These are phyloP conservation scores for Microsporum audouinii DNA, from an alignment of 2,329 filamentous ascomycete genomes.

Conservation along the genomic window DNA sequence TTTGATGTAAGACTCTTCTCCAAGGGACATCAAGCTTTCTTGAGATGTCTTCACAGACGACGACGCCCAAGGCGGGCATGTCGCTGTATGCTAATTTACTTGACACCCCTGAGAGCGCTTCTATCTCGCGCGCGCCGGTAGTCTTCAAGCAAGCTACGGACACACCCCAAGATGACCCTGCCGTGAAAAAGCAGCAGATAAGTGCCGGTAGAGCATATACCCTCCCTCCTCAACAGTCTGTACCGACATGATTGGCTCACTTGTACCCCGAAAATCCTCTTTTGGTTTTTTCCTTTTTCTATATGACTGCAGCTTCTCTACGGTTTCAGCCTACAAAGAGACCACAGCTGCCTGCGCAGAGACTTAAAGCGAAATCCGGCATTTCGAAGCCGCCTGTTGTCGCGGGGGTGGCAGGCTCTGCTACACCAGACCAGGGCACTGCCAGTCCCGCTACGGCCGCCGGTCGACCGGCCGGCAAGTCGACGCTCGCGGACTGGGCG, in stretches of 20 bases:
- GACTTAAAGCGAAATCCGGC: slow-evolving; percentile 50
- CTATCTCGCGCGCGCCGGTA: slow-evolving; percentile 67
- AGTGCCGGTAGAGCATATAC: slow-evolving; percentile 48
- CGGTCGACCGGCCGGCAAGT: slow-evolving; percentile 46
- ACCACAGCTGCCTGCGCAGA: slow-evolving; percentile 53
- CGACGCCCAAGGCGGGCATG: slow-evolving; percentile 33
- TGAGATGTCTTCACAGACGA: slow-evolving; percentile 18
- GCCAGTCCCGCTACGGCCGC: slow-evolving; percentile 23
- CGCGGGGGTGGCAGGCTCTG: background rate
- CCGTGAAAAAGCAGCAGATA: slow-evolving; percentile 53
- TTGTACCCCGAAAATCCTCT: slow-evolving; percentile 25
- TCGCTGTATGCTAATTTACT: slow-evolving; percentile 80
- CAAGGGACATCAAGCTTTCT: background rate
- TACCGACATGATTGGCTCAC: slow-evolving; percentile 36
- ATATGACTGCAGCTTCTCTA: slow-evolving; percentile 45
- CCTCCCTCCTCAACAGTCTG: slow-evolving; percentile 17
- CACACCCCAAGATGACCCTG: slow-evolving; percentile 37
- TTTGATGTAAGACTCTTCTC: background rate
- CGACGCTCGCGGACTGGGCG: slow-evolving; percentile 69
- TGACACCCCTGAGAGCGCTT: slow-evolving; percentile 44
- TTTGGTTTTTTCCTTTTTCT: slow-evolving; percentile 15
- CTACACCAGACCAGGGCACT: slow-evolving; percentile 10
- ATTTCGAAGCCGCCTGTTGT: slow-evolving; percentile 39
- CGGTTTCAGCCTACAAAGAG: slow-evolving; percentile 80
- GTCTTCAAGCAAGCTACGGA: slow-evolving; percentile 52